Evolutionary conservation across 2,329 filamentous ascomycete genomes (phyloP), one percentile per base, ranked within the genome.

Genomic region (Pyrenophora tritici-repentis): DNA sequence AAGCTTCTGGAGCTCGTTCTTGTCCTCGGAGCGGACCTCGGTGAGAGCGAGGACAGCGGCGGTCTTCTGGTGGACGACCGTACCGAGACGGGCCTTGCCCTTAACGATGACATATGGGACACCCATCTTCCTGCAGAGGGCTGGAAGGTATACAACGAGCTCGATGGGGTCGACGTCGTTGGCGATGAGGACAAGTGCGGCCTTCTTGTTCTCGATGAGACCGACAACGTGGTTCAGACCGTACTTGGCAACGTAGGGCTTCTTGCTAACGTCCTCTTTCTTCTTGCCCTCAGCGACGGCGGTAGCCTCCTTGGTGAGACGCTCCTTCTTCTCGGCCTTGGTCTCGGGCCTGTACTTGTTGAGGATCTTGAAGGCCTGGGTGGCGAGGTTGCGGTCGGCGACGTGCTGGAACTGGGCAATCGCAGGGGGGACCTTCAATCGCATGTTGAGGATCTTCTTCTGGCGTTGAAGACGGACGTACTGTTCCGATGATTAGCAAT

Each of bases 331-430:
- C 88, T 97, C 93, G 72, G 84, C 83, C 88, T 97, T 97, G 80
- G 90, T 95, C 86, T 99, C 94, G 68, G 94, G 94, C 73, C 93
- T 91, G 89, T 99, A 99, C 86, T 99, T 99, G 90, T 96, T 96
- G 76, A 99, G 90, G 76, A 99, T 88, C 87, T 97, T 97, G 86
- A 99, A 94, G 65, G 90, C 85, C 84, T 97, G 93, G 72, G 91
- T 90, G 69, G 95, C 95, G 66, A 93, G 69, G 65, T 73, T 75
- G 47, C 72, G 70, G 71, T 74, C 72, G 47, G 97, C 89, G 71
- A 95, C 91, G 80, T 93, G 89, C 83, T 91, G 88, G 88, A 97
- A 99, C 85, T 99, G 94, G 70, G 93, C 87, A 72, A 99, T 91
- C 71, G 93, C 88, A 75, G 95, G 94, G 61, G 94, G 94, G 61